phyloP scores from a whole-genome alignment of 805 yeast species.

The Wickerhamomyces chaumierensis region DNA sequence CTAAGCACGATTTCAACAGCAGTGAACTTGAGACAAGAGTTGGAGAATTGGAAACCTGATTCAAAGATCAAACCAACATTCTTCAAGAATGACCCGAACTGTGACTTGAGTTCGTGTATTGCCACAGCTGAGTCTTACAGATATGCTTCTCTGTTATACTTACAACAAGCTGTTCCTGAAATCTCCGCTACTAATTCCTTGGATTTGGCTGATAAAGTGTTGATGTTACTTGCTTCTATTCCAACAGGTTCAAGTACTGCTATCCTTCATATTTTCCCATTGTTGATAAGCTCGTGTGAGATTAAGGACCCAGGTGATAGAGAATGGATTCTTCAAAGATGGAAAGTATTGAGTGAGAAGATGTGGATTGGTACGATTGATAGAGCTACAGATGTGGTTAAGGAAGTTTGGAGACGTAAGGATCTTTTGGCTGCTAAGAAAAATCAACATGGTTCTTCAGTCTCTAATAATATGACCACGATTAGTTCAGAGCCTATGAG shows the following conservation, averaged over 20 bases:
- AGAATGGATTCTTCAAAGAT: constrained; percentile 47
- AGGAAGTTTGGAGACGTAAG: constrained; percentile 61
- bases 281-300: constrained; percentile 57
- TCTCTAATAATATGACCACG: too few species aligned
- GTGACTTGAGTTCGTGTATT: constrained; percentile 49
- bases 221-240: constrained; percentile 50
- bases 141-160: constrained; percentile 43
- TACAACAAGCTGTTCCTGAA: constrained; percentile 66
- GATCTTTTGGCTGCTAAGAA: constrained; percentile 19
- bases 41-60: constrained; percentile 48
- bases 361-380: constrained; percentile 61
- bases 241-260: constrained; percentile 47
- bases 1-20: constrained; percentile 41
- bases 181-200: constrained; percentile 44
- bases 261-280: constrained; percentile 54
- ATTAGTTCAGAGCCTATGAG: too few species aligned
- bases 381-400: constrained; percentile 54
- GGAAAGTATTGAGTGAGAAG: constrained; percentile 40
- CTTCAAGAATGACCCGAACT: constrained; percentile 31
- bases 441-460: too few species aligned
- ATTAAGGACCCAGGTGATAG: constrained; percentile 47
- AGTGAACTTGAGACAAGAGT: constrained; percentile 38
- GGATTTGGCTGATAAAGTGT: constrained; percentile 46
- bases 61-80: constrained; percentile 19
- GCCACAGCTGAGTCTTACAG: constrained; percentile 66